Evolutionary conservation across 2,329 filamentous ascomycete genomes (phyloP).

Genomic region (Sclerotinia borealis): DNA sequence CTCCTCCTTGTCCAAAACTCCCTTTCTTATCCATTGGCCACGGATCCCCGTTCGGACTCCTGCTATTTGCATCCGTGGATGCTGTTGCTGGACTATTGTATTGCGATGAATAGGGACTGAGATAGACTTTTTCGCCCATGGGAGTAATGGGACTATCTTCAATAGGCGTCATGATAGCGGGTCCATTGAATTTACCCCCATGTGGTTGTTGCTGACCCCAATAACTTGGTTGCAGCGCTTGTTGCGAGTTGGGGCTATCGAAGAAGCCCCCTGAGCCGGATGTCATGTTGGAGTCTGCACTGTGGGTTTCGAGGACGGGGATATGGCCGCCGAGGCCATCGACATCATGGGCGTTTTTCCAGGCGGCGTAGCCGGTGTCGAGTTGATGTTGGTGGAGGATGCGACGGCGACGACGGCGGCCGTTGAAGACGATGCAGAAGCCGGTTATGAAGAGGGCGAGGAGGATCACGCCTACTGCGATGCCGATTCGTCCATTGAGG

Average conservation of each 20-base stretch:
- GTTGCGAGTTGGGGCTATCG: slow-evolving; percentile 50
- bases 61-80: slow-evolving; percentile 11
- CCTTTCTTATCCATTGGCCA: slow-evolving; percentile 24
- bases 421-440: slow-evolving; percentile 49
- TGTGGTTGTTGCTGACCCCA: slow-evolving; percentile 37
- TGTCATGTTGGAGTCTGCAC: slow-evolving; percentile 26
- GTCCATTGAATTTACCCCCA: slow-evolving; percentile 33
- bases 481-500: slow-evolving; percentile 52
- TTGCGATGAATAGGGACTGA: slow-evolving; percentile 55
- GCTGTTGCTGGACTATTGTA: slow-evolving; percentile 49
- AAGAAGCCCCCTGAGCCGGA: slow-evolving; percentile 33
- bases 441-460: slow-evolving; percentile 44
- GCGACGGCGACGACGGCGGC: slow-evolving; percentile 48
- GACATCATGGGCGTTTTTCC: slow-evolving; percentile 17
- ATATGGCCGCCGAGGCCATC: slow-evolving; percentile 9
- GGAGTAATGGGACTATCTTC: slow-evolving; percentile 32
- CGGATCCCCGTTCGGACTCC: slow-evolving; percentile 13
- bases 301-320: not conserved
- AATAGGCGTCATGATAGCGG: not conserved
- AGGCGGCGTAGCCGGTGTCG: slow-evolving; percentile 24
- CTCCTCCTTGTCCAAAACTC: slow-evolving; percentile 10
- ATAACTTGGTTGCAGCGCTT: slow-evolving; percentile 38
- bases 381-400: slow-evolving; percentile 40
- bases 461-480: slow-evolving; percentile 47
- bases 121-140: slow-evolving; percentile 39